Conservation (phyloP, 768 basidiomycete genomes). For the Suillus subaureus region DNA sequence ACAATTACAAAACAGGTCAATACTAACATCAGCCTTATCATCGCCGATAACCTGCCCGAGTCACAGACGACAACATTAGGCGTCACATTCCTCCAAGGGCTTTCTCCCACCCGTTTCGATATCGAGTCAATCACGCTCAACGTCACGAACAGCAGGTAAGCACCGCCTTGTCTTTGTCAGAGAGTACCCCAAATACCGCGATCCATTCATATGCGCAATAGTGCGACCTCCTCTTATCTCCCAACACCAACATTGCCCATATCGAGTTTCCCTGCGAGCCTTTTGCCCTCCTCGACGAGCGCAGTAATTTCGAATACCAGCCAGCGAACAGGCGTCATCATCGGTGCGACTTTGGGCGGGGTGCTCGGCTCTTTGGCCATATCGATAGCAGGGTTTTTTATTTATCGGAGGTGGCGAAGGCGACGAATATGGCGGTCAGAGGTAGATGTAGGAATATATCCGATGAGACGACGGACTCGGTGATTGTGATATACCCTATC, state of each 20-base stretch:
- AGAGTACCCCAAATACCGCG: not conserved
- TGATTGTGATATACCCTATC: conserved; percentile 5
- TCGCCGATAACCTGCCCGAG: conserved; percentile 42
- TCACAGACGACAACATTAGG: conserved; percentile 43
- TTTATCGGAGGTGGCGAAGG: conserved; percentile 15
- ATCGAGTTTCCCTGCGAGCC: conserved; percentile 25
- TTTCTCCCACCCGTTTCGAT: conserved; percentile 36
- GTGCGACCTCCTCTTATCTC: conserved; percentile 30
- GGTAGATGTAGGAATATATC: not conserved
- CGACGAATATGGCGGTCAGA: not conserved
- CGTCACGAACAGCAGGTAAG: conserved; percentile 42
- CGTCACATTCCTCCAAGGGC: conserved; percentile 39
- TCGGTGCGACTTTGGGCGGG: conserved; percentile 19
- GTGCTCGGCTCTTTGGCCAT: conserved; percentile 17
- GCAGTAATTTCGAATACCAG: conserved; percentile 7
- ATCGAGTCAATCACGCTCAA: conserved; percentile 40
- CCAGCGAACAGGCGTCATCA: conserved; percentile 14
- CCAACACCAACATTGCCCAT: conserved; percentile 25
- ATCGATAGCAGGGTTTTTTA: conserved; percentile 11
- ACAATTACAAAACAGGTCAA: conserved; percentile 40
- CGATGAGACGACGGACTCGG: not conserved
- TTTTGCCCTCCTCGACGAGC: conserved; percentile 13
- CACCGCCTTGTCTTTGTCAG: not conserved
- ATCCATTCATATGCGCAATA: conserved; percentile 7
- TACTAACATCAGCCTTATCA: conserved; percentile 41